A percentile compares a stretch with the other conserved stretches of the same genome.
Conservation (phyloP, 169 alveolate genomes). For the Plasmodium blacklocki region DNA sequence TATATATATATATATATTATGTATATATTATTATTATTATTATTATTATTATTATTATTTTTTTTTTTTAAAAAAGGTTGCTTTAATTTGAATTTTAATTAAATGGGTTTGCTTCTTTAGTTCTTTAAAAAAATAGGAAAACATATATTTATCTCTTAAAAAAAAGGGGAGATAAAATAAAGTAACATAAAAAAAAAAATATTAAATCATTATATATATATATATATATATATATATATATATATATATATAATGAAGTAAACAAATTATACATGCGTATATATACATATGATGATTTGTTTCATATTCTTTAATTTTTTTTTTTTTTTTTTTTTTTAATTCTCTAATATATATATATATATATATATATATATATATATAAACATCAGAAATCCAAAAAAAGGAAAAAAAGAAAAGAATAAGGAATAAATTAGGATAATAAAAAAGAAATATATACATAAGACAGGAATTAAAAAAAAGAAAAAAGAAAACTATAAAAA, state of each 20-base stretch:
- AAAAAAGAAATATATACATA: background rate
- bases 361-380: background rate
- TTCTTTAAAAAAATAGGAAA: constrained; percentile 1
- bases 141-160: constrained; percentile 1
- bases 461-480: too few species aligned
- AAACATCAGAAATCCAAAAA: background rate
- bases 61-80: background rate
- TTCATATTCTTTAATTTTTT: background rate
- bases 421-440: background rate
- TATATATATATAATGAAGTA: background rate
- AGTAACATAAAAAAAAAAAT: constrained; percentile 4
- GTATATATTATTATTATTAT: background rate
- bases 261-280: constrained; percentile 3
- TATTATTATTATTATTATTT: background rate
- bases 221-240: background rate
- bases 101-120: background rate
- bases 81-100: background rate
- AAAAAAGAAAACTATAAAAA: too few species aligned
- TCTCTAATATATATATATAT: background rate
- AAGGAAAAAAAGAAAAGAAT: background rate
- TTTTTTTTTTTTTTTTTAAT: constrained; percentile 1
- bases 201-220: background rate
- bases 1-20: background rate
- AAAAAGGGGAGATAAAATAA: constrained; percentile 1
- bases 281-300: background rate